A percentile compares a stretch with the other conserved stretches of the same genome.
Conservation (phyloP, 768 basidiomycete genomes). For the Tephrocybe sp. region DNA sequence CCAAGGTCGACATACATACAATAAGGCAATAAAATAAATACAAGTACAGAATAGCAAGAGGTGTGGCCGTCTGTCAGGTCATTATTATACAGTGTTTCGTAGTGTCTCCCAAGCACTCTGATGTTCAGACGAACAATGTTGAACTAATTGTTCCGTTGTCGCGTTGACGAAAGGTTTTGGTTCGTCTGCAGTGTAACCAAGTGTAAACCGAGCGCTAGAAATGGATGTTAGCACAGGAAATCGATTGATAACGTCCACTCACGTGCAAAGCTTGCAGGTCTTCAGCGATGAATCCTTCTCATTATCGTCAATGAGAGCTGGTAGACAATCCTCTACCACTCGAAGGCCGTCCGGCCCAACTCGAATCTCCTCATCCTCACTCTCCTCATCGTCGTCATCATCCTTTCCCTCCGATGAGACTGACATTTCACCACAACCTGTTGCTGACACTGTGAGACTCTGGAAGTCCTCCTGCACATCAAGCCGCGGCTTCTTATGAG, state of each 20-base stretch:
- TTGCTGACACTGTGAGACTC: not conserved
- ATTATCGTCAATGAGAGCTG: constrained; percentile 39
- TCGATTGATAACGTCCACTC: constrained; percentile 25
- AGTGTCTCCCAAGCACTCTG: constrained; percentile 48
- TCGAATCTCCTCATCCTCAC: constrained; percentile 34
- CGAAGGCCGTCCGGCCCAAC: constrained; percentile 43
- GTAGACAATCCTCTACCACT: constrained; percentile 40
- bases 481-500: constrained; percentile 15
- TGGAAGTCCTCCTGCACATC: not conserved
- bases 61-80: not conserved
- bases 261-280: constrained; percentile 56
- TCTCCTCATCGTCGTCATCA: constrained; percentile 25
- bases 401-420: constrained; percentile 1
- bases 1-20: too few relatives aligned
- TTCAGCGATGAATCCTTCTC: constrained; percentile 27
- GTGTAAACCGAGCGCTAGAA: constrained; percentile 34
- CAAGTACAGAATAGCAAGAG: too few relatives aligned
- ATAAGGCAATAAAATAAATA: too few relatives aligned
- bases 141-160: constrained; percentile 42
- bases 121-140: constrained; percentile 51
- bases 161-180: constrained; percentile 37
- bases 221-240: not conserved
- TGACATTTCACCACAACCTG: not conserved
- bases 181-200: constrained; percentile 25
- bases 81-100: constrained; percentile 21